These are phyloP conservation scores for Canavalia ensiformis DNA, from an alignment of 306 rosid species.

Conservation along the genomic window DNA sequence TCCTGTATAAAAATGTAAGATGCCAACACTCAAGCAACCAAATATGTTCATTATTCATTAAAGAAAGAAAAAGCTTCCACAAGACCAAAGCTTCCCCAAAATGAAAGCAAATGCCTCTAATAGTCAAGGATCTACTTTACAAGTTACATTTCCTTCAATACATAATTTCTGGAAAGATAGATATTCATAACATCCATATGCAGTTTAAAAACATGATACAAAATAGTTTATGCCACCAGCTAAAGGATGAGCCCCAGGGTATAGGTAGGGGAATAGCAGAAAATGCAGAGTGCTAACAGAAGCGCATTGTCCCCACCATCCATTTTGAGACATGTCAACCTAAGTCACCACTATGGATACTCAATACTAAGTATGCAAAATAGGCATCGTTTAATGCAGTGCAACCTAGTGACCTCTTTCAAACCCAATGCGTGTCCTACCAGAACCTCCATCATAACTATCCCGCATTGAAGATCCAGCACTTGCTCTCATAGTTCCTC, in stretches of 20 bases:
- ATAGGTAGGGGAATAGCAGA: neutral
- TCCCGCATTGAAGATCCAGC: conserved; percentile 88
- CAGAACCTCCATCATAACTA: conserved; percentile 77
- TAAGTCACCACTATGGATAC: neutral
- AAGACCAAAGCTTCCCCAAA: conserved; percentile 7
- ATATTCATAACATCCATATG: conserved; percentile 16
- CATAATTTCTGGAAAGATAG: conserved; percentile 10
- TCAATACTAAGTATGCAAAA: neutral
- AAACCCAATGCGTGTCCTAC: conserved; percentile 86
- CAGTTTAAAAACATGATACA: conserved; percentile 29
- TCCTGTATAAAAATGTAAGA: neutral
- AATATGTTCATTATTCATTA: neutral
- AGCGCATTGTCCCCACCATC: neutral
- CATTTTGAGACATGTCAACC: conserved; percentile 1
- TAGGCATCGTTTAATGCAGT: neutral
- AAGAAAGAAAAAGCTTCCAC: conserved; percentile 22
- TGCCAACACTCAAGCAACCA: conserved; percentile 19
- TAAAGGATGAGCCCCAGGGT: neutral
- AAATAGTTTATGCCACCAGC: conserved; percentile 16
- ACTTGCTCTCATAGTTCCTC: conserved; percentile 92
- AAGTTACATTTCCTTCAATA: conserved; percentile 26
- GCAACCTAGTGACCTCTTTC: conserved; percentile 74
- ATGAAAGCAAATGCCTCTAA: conserved; percentile 50
- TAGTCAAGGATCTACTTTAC: neutral
- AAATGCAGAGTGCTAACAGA: neutral